Percentiles rank a stretch among this genome's conserved stretches.
Conservation (phyloP, 1,139 yeast genomes). For the Diutina rugosa region DNA sequence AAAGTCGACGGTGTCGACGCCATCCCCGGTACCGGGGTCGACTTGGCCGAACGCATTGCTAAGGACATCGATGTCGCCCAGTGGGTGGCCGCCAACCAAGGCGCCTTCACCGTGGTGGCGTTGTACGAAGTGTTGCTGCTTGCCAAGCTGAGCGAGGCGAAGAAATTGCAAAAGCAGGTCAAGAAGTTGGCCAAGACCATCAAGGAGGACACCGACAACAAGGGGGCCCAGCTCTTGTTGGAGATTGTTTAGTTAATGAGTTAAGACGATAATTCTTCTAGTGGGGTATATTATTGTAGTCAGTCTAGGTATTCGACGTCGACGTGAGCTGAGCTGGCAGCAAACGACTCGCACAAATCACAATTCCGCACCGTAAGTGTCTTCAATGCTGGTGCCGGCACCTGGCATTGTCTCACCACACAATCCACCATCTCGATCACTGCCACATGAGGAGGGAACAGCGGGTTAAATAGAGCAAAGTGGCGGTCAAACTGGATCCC, state of each 20-base stretch:
- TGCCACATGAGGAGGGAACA: not conserved
- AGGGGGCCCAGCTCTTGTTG: constrained; percentile 66
- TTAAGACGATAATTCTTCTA: not conserved
- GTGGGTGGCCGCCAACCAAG: constrained; percentile 66
- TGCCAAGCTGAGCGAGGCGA: constrained; percentile 18
- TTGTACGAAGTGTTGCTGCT: constrained; percentile 32
- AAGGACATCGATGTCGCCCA: constrained; percentile 26
- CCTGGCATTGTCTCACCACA: not conserved
- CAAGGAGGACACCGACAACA: constrained; percentile 41
- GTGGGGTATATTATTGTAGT: no score
- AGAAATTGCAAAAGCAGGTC: constrained; percentile 38
- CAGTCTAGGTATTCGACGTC: not conserved
- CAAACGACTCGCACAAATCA: not conserved
- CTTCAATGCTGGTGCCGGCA: not conserved
- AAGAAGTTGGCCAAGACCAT: constrained; percentile 38
- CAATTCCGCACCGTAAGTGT: not conserved
- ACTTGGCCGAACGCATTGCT: constrained; percentile 43
- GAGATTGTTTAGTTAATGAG: constrained; percentile 13
- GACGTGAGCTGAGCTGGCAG: not conserved
- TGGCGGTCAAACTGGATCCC: not conserved
- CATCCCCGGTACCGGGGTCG: constrained; percentile 46
- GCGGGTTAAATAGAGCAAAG: not conserved
- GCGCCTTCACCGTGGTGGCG: constrained; percentile 74
- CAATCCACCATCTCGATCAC: not conserved
- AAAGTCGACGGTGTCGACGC: constrained; percentile 27